Conservation (phyloP, 148 eudicot species). For the Euryodendron excelsum region DNA sequence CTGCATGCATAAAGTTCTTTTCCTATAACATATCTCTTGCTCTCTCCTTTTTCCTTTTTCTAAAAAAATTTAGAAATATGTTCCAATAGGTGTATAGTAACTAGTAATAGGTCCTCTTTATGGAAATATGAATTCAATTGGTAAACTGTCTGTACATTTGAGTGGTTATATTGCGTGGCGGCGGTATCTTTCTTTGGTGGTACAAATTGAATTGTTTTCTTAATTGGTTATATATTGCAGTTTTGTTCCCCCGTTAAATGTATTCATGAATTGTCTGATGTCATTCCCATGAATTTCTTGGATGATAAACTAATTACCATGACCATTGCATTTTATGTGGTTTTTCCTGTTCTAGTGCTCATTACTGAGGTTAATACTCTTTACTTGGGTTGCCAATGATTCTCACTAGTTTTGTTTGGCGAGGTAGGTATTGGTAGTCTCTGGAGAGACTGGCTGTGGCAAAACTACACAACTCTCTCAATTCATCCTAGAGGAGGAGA, state of each 20-base stretch:
- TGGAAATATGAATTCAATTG: background rate
- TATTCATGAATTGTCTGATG: background rate
- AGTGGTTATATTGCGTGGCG: background rate
- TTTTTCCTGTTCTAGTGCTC: background rate
- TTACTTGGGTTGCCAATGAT: background rate
- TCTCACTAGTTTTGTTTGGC: slow-evolving; percentile 10
- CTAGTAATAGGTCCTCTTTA: background rate
- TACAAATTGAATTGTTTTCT: background rate
- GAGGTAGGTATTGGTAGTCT: slow-evolving; percentile 82
- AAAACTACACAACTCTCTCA: slow-evolving; percentile 98
- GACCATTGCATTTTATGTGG: background rate
- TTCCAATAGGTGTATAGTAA: background rate
- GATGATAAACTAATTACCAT: background rate
- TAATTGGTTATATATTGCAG: background rate
- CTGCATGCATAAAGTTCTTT: background rate
- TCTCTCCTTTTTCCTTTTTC: background rate
- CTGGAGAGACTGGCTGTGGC: slow-evolving; percentile 99
- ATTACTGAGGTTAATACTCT: background rate
- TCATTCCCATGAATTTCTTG: background rate
- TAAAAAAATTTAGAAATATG: background rate
- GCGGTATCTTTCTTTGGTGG: background rate
- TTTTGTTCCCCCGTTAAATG: background rate
- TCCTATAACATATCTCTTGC: background rate
- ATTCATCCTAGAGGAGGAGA: slow-evolving; percentile 86
- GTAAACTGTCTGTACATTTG: background rate